Conservation (phyloP, 179 eudicot genomes). For the Carnegiea gigantea region DNA sequence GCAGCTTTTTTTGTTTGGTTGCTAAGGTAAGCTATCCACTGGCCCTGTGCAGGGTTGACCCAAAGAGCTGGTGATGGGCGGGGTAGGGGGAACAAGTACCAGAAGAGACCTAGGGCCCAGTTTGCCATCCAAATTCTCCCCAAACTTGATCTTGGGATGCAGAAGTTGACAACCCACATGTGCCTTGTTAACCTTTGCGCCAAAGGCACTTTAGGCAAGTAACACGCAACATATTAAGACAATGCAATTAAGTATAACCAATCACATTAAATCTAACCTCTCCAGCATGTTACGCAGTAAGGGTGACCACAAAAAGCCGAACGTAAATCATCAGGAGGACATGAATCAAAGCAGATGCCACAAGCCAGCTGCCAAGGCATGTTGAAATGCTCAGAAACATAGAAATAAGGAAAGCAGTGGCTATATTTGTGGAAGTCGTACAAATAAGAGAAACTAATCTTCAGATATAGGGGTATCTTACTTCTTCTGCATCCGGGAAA, state of each 20-base stretch:
- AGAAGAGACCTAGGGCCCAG: too few relatives aligned
- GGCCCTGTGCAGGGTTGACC: not conserved
- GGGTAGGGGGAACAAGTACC: not conserved
- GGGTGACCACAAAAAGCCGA: conserved; percentile 79
- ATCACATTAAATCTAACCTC: conserved; percentile 43
- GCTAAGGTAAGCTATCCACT: not conserved
- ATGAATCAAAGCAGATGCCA: conserved; percentile 73
- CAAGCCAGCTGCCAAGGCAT: conserved; percentile 53
- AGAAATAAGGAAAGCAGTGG: not conserved
- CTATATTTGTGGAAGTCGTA: not conserved
- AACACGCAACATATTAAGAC: not conserved
- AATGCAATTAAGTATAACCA: not conserved
- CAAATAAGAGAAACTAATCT: not conserved
- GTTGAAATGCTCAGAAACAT: not conserved
- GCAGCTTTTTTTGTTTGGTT: not conserved
- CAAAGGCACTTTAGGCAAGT: not conserved
- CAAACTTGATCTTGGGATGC: not conserved
- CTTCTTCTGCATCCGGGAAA: conserved; percentile 49
- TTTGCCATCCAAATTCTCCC: not conserved
- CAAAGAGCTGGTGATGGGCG: too few relatives aligned
- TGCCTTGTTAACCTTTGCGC: not conserved
- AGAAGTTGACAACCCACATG: too few relatives aligned
- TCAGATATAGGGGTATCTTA: conserved; percentile 21
- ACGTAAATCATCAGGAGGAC: conserved; percentile 39
- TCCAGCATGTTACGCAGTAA: conserved; percentile 69